Evolutionary conservation across 805 yeast genomes (phyloP).

Genomic region (Kurtzmaniella fragi): DNA sequence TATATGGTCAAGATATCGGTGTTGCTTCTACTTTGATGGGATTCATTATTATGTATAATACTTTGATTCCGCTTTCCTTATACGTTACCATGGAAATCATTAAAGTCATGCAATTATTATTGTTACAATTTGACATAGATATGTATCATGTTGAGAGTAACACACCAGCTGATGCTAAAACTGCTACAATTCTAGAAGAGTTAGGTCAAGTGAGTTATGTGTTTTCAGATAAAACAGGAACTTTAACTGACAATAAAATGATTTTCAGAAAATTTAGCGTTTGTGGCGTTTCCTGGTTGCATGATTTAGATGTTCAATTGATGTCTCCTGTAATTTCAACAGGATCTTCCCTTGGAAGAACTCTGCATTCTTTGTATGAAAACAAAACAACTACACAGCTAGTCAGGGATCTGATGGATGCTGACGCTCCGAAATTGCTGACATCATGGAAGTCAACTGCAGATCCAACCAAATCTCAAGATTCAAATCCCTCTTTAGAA

Average conservation of each 20-base stretch:
- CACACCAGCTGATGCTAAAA: slow-evolving; percentile 91
- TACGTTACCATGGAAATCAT: slow-evolving; percentile 97
- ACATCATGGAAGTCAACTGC: slow-evolving; percentile 47
- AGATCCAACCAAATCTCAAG: slow-evolving; percentile 37
- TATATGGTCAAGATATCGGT: slow-evolving; percentile 69
- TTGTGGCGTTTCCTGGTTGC: slow-evolving; percentile 87
- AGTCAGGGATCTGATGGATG: slow-evolving; percentile 31
- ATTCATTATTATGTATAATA: slow-evolving; percentile 94
- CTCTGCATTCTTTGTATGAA: no score
- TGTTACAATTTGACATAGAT: slow-evolving; percentile 87
- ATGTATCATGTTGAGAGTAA: slow-evolving; percentile 83
- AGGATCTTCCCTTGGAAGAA: no score
- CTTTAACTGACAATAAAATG: slow-evolving; percentile 93
- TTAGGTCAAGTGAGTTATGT: slow-evolving; percentile 94
- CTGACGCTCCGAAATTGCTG: slow-evolving; percentile 16
- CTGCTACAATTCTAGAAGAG: slow-evolving; percentile 94
- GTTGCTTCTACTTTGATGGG: slow-evolving; percentile 91
- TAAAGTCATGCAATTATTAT: slow-evolving; percentile 76
- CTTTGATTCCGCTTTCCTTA: slow-evolving; percentile 88
- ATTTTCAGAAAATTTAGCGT: slow-evolving; percentile 83
- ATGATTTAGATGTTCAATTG: slow-evolving; percentile 52
- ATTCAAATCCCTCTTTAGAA: slow-evolving; percentile 50
- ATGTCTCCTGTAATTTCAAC: slow-evolving; percentile 3
- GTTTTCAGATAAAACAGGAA: slow-evolving; percentile 96
- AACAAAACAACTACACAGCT: slow-evolving; percentile 20